Percentiles rank a stretch among this genome's conserved stretches.
Evolutionary conservation across 2,329 filamentous ascomycete genomes (phyloP).

Genomic region (Waltergamsia citrina): DNA sequence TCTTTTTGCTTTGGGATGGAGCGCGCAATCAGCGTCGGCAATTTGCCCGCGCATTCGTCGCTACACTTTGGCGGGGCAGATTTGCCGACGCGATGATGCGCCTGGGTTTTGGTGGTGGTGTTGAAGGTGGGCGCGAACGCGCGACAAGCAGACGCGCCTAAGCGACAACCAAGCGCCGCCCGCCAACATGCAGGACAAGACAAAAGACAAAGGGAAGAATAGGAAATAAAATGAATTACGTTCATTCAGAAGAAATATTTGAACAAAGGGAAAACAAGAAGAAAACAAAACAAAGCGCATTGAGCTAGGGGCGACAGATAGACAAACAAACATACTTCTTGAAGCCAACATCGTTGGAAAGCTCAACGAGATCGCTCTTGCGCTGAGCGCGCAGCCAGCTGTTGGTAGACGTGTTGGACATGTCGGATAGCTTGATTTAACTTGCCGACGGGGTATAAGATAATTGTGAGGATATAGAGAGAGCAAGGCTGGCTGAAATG

Average conservation of each 20-base stretch:
- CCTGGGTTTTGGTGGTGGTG: no score
- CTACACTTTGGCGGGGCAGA: not conserved
- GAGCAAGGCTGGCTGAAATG: no score
- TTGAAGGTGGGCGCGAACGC: not conserved
- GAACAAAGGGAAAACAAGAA: no score
- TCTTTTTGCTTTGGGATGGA: constrained; percentile 1
- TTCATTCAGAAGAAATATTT: no score
- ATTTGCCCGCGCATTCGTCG: no score
- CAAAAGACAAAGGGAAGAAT: not conserved
- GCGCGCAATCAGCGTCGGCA: no score
- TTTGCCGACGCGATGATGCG: constrained; percentile 1
- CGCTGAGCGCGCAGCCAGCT: constrained; percentile 74
- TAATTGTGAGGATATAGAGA: no score
- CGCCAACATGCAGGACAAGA: not conserved
- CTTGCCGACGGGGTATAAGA: no score
- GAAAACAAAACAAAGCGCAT: not conserved
- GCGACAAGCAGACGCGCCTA: not conserved
- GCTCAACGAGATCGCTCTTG: constrained; percentile 68
- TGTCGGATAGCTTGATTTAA: no score
- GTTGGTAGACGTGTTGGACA: constrained; percentile 31
- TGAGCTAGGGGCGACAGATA: no score
- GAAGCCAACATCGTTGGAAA: constrained; percentile 63
- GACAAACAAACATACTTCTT: constrained; percentile 67
- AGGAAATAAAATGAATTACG: no score
- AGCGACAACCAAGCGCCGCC: not conserved